Conservation (phyloP, 805 yeast species). For the Candida ponderosae region DNA sequence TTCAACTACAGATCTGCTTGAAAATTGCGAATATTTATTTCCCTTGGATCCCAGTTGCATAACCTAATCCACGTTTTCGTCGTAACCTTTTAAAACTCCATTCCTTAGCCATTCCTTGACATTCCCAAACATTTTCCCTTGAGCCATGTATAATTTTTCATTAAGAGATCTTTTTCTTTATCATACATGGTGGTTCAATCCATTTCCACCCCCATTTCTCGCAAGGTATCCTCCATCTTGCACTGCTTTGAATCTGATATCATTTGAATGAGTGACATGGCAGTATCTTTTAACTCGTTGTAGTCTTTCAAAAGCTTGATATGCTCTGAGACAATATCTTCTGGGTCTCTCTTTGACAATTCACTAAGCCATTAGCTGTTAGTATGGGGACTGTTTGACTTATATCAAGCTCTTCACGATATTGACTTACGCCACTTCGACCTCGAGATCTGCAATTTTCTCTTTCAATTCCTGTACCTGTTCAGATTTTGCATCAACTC, state of each 20-base stretch:
- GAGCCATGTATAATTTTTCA: no score
- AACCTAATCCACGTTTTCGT: no score
- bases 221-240: conserved; percentile 37
- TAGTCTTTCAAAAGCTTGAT: conserved; percentile 45
- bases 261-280: conserved; percentile 46
- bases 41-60: no score
- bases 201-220: conserved; percentile 38
- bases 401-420: no score
- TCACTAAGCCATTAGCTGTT: neutral
- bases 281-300: conserved; percentile 58
- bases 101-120: no score
- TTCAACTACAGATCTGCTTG: no score
- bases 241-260: conserved; percentile 52
- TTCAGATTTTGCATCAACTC: neutral
- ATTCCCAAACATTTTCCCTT: no score
- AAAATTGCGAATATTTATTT: no score
- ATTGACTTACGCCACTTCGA: neutral
- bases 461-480: neutral
- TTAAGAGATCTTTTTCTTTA: no score
- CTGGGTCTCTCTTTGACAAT: conserved; percentile 28
- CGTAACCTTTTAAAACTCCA: no score
- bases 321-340: conserved; percentile 40
- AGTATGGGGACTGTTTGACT: neutral
- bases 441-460: neutral
- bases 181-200: no score